These are phyloP conservation scores for Ustilago esculenta DNA, from an alignment of 1,284 basidiomycete genomes.

Conservation along the genomic window DNA sequence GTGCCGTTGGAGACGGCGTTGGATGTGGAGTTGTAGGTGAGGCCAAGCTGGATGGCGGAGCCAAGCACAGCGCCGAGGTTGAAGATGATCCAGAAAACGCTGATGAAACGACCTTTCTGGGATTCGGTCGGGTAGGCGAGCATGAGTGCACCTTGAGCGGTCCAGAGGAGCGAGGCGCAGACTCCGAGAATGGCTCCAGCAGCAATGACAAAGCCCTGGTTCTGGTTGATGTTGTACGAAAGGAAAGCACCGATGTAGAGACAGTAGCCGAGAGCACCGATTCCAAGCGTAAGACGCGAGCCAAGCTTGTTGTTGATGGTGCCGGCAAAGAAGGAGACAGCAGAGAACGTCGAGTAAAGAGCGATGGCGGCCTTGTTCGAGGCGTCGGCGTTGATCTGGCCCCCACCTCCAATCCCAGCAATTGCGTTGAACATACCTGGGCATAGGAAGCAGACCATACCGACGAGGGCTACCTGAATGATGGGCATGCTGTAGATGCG, in stretches of 20 bases:
- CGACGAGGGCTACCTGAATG: slow-evolving; percentile 33
- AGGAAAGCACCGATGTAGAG: slow-evolving; percentile 80
- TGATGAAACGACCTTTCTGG: slow-evolving; percentile 76
- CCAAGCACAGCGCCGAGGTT: slow-evolving; percentile 77
- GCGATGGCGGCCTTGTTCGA: slow-evolving; percentile 49
- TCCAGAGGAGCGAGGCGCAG: slow-evolving; percentile 79
- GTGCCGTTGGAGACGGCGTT: slow-evolving; percentile 49
- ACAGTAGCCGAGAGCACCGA: slow-evolving; percentile 72
- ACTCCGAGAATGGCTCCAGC: slow-evolving; percentile 83
- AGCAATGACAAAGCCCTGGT: slow-evolving; percentile 71
- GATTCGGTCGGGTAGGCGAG: slow-evolving; percentile 79
- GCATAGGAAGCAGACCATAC: slow-evolving; percentile 68
- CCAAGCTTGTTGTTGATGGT: slow-evolving; percentile 75
- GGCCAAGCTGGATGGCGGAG: slow-evolving; percentile 73
- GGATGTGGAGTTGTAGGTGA: slow-evolving; percentile 48
- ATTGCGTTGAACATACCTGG: slow-evolving; percentile 73
- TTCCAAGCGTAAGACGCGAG: slow-evolving; percentile 75
- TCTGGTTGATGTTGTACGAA: slow-evolving; percentile 67
- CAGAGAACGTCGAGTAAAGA: slow-evolving; percentile 61
- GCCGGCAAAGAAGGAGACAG: slow-evolving; percentile 72
- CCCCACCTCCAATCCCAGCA: slow-evolving; percentile 71
- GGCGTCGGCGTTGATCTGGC: slow-evolving; percentile 42
- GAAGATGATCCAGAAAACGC: slow-evolving; percentile 77
- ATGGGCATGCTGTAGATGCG: slow-evolving; percentile 30
- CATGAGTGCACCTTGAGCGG: slow-evolving; percentile 79